Base-by-base conservation (phyloP, 352 stramenopile genomes). In the Phytophthora megakarya region DNA sequence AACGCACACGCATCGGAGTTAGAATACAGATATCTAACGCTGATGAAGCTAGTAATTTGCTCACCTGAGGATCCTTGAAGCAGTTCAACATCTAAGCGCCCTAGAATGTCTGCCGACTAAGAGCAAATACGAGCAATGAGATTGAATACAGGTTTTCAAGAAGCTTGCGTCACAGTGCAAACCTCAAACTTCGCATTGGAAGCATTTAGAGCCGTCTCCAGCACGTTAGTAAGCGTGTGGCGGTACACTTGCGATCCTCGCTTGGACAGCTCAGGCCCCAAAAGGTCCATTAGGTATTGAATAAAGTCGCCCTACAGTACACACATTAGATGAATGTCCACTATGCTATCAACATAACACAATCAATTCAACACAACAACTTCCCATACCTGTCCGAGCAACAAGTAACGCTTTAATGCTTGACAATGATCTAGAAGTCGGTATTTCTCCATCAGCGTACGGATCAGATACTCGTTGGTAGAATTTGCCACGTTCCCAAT, bases 321-420 rank as follows among this genome's bases (percentile, higher is more conserved):
- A 21, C 9, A 40, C 33, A 12, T 47, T 53, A 5, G 21, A 37
- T 28, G 61, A 28, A 52, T n/a, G n/a, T n/a, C 39, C 9, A 35
- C 21, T 13, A 32, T 30, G 1, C 58, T 28, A 28, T 18, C 28
- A 4, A 37, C 11, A 54, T 18, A 57, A 0, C 39, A 26, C 9
- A n/a, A 46, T 18, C 18, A 21, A 23, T 19, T 44, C n/a, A 11
- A 28, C n/a, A 39, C 22, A 28, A 26, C 15, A 12, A 12, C 26
- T 52, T 19, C 47, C 2, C 28, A 42, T 67, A 83, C 88, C 83
- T 99, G 97, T n/a, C 96, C 97, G n/a, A 99, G 82, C 26, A 99
- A 83, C 30, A 99, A 75, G 64, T 99, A 99, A 44, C 96, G 87
- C 72, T 99, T 98, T n/a, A 99, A 74, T 19, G 96, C 97, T 38